Base-by-base conservation (phyloP, 306 rosid genomes). In the Arachis stenosperma region DNA sequence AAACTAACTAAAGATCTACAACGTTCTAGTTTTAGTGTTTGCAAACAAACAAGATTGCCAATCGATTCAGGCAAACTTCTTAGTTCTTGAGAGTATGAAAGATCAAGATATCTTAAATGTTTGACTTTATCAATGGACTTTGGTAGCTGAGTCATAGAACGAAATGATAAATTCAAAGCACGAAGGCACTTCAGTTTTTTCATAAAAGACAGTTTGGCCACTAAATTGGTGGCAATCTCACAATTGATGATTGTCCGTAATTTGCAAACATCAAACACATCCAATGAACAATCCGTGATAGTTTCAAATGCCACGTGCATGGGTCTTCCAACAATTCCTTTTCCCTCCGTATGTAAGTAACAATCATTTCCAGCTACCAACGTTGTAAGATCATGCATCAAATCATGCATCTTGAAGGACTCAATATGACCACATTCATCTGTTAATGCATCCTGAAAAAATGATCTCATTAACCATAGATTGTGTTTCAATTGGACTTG, bases 391-490 rank as follows among this genome's bases (percentile, higher is more conserved):
- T 17, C 17, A 17, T 17, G 17, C 0, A 17, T 68, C 29, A 63
- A 15, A 15, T 63, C 68, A 63, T 63, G 68, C 68, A 63, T 63
- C 42, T 63, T 63, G 52, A 46, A 66, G 14, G 7, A 6, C 1
- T 2, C 6, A 11, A 68, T 37, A 39, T 68, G 37, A 37, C 29
- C n/a, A 8, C 39, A 52, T 9, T 14, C 12, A 33, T 3, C 17
- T 9, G 37, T 5, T 52, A 4, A 15, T 8, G 27, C 48, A 4
- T 68, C 62, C 15, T 68, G 61, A 5, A 68, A 68, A 56, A 68
- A 68, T 17, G 17, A 17, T 17, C 17, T 17, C 17, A 17, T 17
- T 17, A 17, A 17, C 17, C 17, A 15, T 15, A 12, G 73, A 68
- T 6, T 15, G 17, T 15, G 17, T 15, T 15, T 15, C 17, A 15